Evolutionary conservation across 441 rosid genomes (phyloP).

Genomic region (Omphalea diandra): DNA sequence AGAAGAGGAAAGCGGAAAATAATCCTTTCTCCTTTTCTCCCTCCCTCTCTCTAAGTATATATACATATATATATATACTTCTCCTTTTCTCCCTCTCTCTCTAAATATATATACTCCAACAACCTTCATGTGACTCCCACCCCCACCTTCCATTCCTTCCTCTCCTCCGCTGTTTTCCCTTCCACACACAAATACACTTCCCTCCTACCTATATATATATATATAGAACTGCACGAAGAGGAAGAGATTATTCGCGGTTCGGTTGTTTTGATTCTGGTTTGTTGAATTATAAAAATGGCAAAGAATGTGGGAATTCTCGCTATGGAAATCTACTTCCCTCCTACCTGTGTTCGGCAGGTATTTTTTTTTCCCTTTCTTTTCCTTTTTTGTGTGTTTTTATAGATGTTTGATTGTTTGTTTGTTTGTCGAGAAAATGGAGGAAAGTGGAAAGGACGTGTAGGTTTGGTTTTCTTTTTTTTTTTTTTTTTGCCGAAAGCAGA

Average conservation of each 20-base stretch:
- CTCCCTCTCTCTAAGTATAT: too few relatives aligned
- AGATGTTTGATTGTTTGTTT: slow-evolving; percentile 9
- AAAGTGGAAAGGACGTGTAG: neutral
- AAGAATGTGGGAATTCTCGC: slow-evolving; percentile 96
- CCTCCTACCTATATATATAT: neutral
- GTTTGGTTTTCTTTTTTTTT: neutral
- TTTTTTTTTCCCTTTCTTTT: neutral
- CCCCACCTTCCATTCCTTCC: slow-evolving; percentile 1
- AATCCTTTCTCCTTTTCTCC: neutral
- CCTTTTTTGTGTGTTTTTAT: neutral
- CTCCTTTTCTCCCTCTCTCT: neutral
- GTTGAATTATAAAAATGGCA: slow-evolving; percentile 48
- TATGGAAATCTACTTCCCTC: slow-evolving; percentile 94
- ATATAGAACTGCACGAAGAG: neutral
- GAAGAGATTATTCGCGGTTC: neutral
- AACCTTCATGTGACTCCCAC: slow-evolving; percentile 18
- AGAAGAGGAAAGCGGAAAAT: neutral
- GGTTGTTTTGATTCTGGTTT: neutral
- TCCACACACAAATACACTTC: neutral
- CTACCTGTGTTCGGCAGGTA: slow-evolving; percentile 94
- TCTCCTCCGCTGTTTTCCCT: neutral
- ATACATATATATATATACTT: too few relatives aligned
- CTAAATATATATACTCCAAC: slow-evolving; percentile 21
- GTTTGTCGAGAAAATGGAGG: slow-evolving; percentile 12
- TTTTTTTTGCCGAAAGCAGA: neutral